Conservation (phyloP, 2,329 filamentous ascomycete species). For the Nemania sp. region DNA sequence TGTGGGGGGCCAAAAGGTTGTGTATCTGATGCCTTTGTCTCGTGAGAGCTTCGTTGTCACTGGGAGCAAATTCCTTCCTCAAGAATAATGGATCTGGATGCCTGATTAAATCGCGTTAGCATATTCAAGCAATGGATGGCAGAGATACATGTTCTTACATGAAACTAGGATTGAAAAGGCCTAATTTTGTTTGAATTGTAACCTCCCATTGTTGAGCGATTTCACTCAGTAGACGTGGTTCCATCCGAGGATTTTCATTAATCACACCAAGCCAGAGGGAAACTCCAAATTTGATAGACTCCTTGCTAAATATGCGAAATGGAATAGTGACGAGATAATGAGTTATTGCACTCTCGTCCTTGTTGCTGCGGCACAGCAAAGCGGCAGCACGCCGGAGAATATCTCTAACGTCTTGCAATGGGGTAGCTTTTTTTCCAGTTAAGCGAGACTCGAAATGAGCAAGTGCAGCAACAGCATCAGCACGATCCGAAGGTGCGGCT, state of each 20-base stretch:
- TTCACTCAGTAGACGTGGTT: conserved; percentile 85
- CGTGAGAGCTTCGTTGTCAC: conserved; percentile 79
- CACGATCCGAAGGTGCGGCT: conserved; percentile 64
- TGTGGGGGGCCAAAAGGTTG: conserved; percentile 87
- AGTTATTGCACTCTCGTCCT: conserved; percentile 81
- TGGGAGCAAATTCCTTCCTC: conserved; percentile 92
- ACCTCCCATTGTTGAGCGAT: conserved; percentile 92
- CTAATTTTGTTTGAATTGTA: conserved; percentile 80
- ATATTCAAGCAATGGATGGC: conserved; percentile 15
- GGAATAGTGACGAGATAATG: conserved; percentile 93
- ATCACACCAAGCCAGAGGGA: conserved; percentile 97
- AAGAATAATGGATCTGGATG: conserved; percentile 90
- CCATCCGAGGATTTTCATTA: conserved; percentile 91
- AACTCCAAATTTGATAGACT: conserved; percentile 94
- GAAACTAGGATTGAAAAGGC: conserved; percentile 82
- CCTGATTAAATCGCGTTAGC: conserved; percentile 59
- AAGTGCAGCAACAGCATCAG: conserved; percentile 73
- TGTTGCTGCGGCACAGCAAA: conserved; percentile 81
- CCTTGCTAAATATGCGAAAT: conserved; percentile 92
- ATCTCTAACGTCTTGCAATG: conserved; percentile 81
- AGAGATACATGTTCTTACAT: conserved; percentile 58
- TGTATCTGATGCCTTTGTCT: conserved; percentile 84
- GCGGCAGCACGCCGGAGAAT: conserved; percentile 87
- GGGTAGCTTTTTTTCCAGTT: conserved; percentile 74
- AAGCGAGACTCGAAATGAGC: conserved; percentile 79